A percentile compares a stretch with the other conserved stretches of the same genome.
Evolutionary conservation across 192 early-diverging fungal species (phyloP).

Genomic region (Mortierella claussenii): DNA sequence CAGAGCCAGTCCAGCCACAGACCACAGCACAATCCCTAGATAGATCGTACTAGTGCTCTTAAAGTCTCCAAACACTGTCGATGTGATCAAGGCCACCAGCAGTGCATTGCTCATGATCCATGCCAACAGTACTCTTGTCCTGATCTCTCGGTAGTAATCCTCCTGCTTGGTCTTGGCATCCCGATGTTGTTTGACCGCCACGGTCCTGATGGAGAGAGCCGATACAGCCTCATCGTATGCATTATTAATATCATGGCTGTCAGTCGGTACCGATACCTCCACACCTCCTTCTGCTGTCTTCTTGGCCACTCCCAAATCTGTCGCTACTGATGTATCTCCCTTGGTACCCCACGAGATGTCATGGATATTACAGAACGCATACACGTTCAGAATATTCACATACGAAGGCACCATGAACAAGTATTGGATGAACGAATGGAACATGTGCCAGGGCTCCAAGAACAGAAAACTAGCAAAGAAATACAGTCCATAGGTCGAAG

Average conservation of each 20-base stretch:
- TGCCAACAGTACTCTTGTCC: conserved; percentile 72
- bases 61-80: conserved; percentile 14
- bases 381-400: conserved; percentile 93
- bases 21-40: conserved; percentile 74
- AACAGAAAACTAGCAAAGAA: conserved; percentile 77
- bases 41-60: conserved; percentile 42
- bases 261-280: conserved; percentile 59
- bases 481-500: conserved; percentile 86
- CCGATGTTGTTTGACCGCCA: conserved; percentile 35
- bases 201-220: conserved; percentile 33
- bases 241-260: conserved; percentile 57
- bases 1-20: conserved; percentile 68
- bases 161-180: conserved; percentile 65
- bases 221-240: conserved; percentile 57
- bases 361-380: conserved; percentile 94
- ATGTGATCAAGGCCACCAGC: conserved; percentile 71
- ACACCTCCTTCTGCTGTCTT: conserved; percentile 53
- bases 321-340: conserved; percentile 69
- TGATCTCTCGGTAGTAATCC: conserved; percentile 82
- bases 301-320: conserved; percentile 60
- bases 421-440: conserved; percentile 90
- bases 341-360: conserved; percentile 97
- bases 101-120: conserved; percentile 81
- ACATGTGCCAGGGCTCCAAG: conserved; percentile 93
- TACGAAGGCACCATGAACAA: conserved; percentile 87